Evolutionary conservation across 495 filamentous ascomycete species (phyloP).

Genomic region (Penicillium egyptiacum): DNA sequence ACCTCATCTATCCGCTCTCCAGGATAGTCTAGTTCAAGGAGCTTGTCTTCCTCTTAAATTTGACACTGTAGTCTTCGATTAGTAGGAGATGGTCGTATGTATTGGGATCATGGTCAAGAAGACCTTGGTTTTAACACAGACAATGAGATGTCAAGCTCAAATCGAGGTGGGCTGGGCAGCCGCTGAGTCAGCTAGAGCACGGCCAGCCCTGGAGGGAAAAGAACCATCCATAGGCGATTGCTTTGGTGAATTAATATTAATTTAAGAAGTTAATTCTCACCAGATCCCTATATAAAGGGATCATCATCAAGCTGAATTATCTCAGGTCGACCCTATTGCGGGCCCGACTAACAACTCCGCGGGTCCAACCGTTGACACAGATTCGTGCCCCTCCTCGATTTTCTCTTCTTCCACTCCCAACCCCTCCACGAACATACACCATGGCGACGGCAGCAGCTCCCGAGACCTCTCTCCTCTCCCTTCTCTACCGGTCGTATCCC

Average conservation of each 20-base stretch:
- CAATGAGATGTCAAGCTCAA: neutral
- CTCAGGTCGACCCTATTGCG: constrained; percentile 33
- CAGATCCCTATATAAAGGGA: constrained; percentile 32
- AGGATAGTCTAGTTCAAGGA: neutral
- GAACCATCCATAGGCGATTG: constrained; percentile 2
- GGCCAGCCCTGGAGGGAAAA: constrained; percentile 8
- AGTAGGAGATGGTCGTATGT: neutral
- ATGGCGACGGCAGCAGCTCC: constrained; percentile 54
- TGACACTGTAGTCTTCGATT: neutral
- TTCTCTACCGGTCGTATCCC: constrained; percentile 57
- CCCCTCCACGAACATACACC: constrained; percentile 34
- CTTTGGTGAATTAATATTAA: constrained; percentile 7
- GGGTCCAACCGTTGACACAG: constrained; percentile 33
- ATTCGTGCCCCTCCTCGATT: constrained; percentile 40
- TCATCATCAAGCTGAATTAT: constrained; percentile 32
- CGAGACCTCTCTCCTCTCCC: constrained; percentile 51
- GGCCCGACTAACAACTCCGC: constrained; percentile 39
- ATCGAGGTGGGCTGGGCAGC: neutral
- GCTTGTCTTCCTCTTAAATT: neutral
- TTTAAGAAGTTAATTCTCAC: constrained; percentile 10
- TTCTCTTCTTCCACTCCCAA: constrained; percentile 31
- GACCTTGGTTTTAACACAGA: neutral
- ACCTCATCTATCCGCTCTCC: neutral
- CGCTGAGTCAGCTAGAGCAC: constrained; percentile 21
- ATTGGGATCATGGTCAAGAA: neutral